Evolutionary conservation across 1,284 basidiomycete genomes (phyloP), one percentile per base, ranked within the genome.

Genomic region (Mycosarcoma maydis): DNA sequence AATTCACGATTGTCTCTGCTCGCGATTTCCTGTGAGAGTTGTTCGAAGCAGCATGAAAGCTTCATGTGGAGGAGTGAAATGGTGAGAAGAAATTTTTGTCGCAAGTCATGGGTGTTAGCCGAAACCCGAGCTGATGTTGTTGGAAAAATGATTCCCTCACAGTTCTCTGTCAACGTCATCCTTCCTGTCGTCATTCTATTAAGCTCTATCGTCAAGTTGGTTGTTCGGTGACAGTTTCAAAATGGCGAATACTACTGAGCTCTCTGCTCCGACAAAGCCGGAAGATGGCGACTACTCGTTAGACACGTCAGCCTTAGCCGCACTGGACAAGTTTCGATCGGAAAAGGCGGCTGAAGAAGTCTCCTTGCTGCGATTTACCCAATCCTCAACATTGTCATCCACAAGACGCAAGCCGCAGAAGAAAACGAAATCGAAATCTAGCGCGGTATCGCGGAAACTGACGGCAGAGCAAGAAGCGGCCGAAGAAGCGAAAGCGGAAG

Each of bases 231-330:
- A n/a, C n/a, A n/a, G 38, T 1, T 13, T 16, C 22, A 41, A 4
- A 3, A 41, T 41, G 36, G 13, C 36, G 17, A n/a, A n/a, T n/a
- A n/a, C n/a, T n/a, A n/a, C n/a, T n/a, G n/a, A n/a, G n/a, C n/a
- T n/a, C n/a, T n/a, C n/a, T 11, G 20, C 37, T 26, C 16, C 22
- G 9, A 20, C 47, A 33, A 32, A 23, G 23, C 33, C 33, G 7
- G 46, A 30, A 17, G 29, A 29, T 1, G 33, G 20, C 14, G 61
- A 22, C 10, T 49, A 46, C 40, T 55, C 55, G 11, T 75, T 82
- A 17, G 80, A 82, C 57, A 72, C 73, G 6, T 53, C 70, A 4
- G 81, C 81, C 3, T 68, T 80, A 11, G 76, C 78, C 7, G 61
- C 76, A 14, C 62, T 82, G 36, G 66, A 68, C 46, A 57, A 47